Evolutionary conservation across 1,139 yeast genomes (phyloP), one percentile per base, ranked within the genome.

Genomic region (Debaryomyces nepalensis): DNA sequence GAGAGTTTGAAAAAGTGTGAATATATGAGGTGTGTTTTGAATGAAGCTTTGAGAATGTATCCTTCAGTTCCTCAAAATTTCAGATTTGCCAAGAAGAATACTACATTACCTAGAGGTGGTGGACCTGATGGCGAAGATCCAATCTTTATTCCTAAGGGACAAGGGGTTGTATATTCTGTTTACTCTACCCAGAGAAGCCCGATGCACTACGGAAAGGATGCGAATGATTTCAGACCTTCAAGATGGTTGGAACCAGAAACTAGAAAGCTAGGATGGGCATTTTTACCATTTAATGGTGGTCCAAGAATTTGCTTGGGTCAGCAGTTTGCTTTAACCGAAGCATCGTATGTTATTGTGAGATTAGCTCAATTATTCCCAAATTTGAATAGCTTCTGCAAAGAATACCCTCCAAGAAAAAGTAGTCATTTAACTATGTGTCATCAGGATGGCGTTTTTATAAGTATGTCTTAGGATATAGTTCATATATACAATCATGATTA

Each of bases 271-370:
- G 76, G 75, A 15, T 79, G 82, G 82, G 76, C 74, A 10, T 78
- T 63, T 55, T 55, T 78, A 20, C 82, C 82, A 4, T 78, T 77
- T 63, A 79, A 79, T 50, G 84, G 83, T 37, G 84, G 84, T 4
- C 84, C 84, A 22, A 64, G 84, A 44, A 78, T 79, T 43, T 79
- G 84, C 52, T 62, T 79, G 39, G 84, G 84, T 12, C 83, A 79
- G 58, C 83, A 77, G 55, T 77, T 75, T 58, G 83, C 82, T 1
- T 67, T 79, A 44, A 77, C 82, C 12, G 84, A 79, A 57, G 78
- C 80, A 3, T 64, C 76, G 3, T 78, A 76, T 47, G 69, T 73
- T 7, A 50, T 73, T 29, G 67, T 65, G 11, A 61, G 82, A 43
- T 54, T 79, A 39, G 55, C 61, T 23, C 79, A 73, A 54, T 48